Conservation (phyloP, 2,329 filamentous ascomycete genomes). For the Calonectria fujianensis region DNA sequence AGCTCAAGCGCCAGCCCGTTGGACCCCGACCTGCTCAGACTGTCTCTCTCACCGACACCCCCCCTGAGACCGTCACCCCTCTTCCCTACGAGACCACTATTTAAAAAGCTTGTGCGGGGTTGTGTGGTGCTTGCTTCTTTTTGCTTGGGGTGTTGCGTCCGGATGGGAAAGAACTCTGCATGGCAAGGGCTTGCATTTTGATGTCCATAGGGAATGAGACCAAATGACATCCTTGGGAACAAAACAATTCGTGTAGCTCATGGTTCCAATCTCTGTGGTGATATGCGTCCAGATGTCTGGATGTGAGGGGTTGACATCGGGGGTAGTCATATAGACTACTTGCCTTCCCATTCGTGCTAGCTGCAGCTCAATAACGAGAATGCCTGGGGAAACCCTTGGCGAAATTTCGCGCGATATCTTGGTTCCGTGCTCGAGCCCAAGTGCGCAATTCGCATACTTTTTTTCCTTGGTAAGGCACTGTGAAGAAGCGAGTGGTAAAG, state of each 20-base stretch:
- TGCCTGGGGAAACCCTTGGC: conserved; percentile 1
- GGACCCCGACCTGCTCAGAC: conserved; percentile 87
- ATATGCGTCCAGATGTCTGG: conserved; percentile 41
- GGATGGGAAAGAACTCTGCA: conserved; percentile 67
- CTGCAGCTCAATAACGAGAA: conserved; percentile 34
- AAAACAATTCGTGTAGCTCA: conserved; percentile 48
- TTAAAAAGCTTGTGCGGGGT: conserved; percentile 72
- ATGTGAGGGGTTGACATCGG: conserved; percentile 26
- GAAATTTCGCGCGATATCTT: neutral
- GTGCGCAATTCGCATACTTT: neutral
- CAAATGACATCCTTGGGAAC: conserved; percentile 60
- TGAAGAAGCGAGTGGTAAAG: neutral
- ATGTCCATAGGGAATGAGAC: conserved; percentile 64
- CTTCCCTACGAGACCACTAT: conserved; percentile 99
- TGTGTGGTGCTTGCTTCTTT: conserved; percentile 61
- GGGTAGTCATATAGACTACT: conserved; percentile 36
- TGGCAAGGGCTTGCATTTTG: conserved; percentile 65
- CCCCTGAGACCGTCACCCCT: conserved; percentile 92
- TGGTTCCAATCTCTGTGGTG: conserved; percentile 50
- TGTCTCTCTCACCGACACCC: conserved; percentile 86
- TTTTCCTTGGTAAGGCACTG: neutral
- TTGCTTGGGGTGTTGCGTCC: conserved; percentile 66
- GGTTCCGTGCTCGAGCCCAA: neutral
- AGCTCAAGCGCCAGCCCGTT: conserved; percentile 93
- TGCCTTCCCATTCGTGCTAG: conserved; percentile 26